Percentiles rank a stretch among this genome's conserved stretches.
These are phyloP conservation scores for Desmodesmus armatus DNA, from an alignment of 139 green algal genomes.

Conservation along the genomic window DNA sequence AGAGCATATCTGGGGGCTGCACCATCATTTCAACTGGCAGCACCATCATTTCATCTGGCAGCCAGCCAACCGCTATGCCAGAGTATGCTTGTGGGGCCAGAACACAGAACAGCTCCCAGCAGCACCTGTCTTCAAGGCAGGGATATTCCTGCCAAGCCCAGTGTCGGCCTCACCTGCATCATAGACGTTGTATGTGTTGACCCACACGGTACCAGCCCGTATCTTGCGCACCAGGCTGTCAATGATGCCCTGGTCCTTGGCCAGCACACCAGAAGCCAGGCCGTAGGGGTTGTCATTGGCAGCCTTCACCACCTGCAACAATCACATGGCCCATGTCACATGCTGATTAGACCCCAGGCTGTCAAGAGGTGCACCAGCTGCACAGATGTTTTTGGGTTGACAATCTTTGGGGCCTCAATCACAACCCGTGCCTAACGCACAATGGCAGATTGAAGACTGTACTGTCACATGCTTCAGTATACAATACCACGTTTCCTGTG, in stretches of 20 bases:
- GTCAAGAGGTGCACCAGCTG: too few species aligned
- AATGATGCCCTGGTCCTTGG: conserved; percentile 29
- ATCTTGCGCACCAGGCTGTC: conserved; percentile 61
- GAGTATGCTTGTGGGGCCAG: too few species aligned
- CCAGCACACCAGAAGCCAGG: conserved; percentile 37
- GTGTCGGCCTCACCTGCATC: conserved; percentile 19
- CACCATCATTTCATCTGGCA: too few species aligned
- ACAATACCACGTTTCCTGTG: too few species aligned
- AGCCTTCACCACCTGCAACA: conserved; percentile 6
- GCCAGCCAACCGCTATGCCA: too few species aligned
- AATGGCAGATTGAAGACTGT: too few species aligned
- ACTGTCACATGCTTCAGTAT: too few species aligned
- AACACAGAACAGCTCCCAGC: too few species aligned
- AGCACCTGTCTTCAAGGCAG: neutral
- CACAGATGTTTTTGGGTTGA: too few species aligned
- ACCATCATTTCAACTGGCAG: neutral
- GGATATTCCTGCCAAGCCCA: neutral
- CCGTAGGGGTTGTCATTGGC: conserved; percentile 51
- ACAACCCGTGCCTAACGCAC: too few species aligned
- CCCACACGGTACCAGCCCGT: conserved; percentile 61
- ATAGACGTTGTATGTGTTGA: conserved; percentile 54
- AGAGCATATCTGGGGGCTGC: neutral
- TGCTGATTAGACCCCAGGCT: too few species aligned
- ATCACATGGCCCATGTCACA: neutral
- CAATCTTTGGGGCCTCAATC: too few species aligned